phyloP scores from a whole-genome alignment of 2,329 filamentous ascomycete genomes.

The Colletotrichum godetiae region DNA sequence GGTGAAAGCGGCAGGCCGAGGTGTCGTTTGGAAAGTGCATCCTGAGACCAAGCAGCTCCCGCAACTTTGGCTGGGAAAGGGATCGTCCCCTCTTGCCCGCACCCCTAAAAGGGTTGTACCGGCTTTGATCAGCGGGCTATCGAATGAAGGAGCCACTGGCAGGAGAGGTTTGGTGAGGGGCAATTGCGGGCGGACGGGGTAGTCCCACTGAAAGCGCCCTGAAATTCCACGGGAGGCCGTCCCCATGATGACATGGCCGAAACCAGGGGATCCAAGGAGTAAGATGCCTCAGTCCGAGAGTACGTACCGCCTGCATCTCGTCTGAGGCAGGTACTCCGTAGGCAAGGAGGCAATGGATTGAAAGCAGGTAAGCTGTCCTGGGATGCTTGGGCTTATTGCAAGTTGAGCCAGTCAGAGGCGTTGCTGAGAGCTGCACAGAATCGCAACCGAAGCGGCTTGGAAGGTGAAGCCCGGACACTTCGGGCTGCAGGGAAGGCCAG shows the following conservation, averaged over 20 bases:
- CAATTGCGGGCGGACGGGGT: slow-evolving; percentile 31
- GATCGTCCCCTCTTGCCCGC: slow-evolving; percentile 12
- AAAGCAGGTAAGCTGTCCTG: not conserved
- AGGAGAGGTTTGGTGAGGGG: slow-evolving; percentile 28
- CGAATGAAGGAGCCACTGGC: slow-evolving; percentile 24
- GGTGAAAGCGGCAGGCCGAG: slow-evolving; percentile 8
- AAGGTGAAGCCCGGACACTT: slow-evolving; percentile 38
- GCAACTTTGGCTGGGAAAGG: slow-evolving; percentile 15
- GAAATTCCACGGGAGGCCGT: slow-evolving; percentile 32
- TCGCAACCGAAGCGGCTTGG: slow-evolving; percentile 37
- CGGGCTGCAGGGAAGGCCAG: slow-evolving; percentile 32
- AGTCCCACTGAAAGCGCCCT: slow-evolving; percentile 36
- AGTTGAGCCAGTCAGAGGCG: slow-evolving; percentile 25
- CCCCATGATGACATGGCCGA: slow-evolving; percentile 36
- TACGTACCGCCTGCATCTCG: not conserved
- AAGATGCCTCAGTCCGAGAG: not conserved
- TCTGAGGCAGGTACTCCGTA: not conserved
- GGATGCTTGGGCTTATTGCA: not conserved
- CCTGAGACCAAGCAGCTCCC: slow-evolving; percentile 4
- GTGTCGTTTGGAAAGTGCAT: not conserved
- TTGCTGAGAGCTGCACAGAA: slow-evolving; percentile 34
- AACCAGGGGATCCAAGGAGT: slow-evolving; percentile 30
- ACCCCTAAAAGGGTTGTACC: slow-evolving; percentile 9
- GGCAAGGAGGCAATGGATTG: not conserved
- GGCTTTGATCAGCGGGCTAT: slow-evolving; percentile 27